A percentile compares a stretch with the other conserved stretches of the same genome.
Evolutionary conservation across 2,329 filamentous ascomycete species (phyloP).

Genomic region (Calycina herbarum): DNA sequence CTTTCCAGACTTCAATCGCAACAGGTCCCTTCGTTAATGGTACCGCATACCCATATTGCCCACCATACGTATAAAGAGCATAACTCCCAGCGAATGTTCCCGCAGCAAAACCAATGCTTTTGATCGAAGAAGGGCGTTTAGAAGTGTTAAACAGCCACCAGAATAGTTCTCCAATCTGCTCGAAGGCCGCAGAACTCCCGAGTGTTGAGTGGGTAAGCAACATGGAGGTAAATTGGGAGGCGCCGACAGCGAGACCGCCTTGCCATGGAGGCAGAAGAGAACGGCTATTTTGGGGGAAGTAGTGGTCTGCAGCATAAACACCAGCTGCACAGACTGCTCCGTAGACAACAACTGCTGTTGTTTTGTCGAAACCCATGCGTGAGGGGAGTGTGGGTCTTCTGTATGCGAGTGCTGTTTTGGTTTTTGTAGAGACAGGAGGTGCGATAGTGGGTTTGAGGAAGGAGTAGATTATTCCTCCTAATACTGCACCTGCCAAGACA

Average conservation of each 20-base stretch:
- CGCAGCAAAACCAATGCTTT: slow-evolving; percentile 48
- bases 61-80: slow-evolving; percentile 17
- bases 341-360: slow-evolving; percentile 21
- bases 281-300: slow-evolving; percentile 11
- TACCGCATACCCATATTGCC: slow-evolving; percentile 5
- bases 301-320: slow-evolving; percentile 12
- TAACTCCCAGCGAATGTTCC: slow-evolving; percentile 52
- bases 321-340: slow-evolving; percentile 24
- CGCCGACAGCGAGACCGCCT: slow-evolving; percentile 59
- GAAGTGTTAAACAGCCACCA: slow-evolving; percentile 37
- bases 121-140: slow-evolving; percentile 14
- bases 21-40: slow-evolving; percentile 27
- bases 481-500: slow-evolving; percentile 53
- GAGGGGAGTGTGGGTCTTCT: slow-evolving; percentile 28
- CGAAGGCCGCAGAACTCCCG: slow-evolving; percentile 61
- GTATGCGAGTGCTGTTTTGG: background rate
- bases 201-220: slow-evolving; percentile 53
- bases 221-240: slow-evolving; percentile 58
- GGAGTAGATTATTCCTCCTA: slow-evolving; percentile 54
- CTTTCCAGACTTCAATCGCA: slow-evolving; percentile 40
- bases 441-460: background rate
- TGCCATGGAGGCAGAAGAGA: slow-evolving; percentile 33
- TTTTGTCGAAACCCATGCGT: slow-evolving; percentile 15
- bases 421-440: slow-evolving; percentile 4
- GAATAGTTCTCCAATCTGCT: slow-evolving; percentile 58